A percentile compares a stretch with the other conserved stretches of the same genome.
These are phyloP conservation scores for Tetrahymena elliotti DNA, from an alignment of 73 alveolate species.

Conservation along the genomic window DNA sequence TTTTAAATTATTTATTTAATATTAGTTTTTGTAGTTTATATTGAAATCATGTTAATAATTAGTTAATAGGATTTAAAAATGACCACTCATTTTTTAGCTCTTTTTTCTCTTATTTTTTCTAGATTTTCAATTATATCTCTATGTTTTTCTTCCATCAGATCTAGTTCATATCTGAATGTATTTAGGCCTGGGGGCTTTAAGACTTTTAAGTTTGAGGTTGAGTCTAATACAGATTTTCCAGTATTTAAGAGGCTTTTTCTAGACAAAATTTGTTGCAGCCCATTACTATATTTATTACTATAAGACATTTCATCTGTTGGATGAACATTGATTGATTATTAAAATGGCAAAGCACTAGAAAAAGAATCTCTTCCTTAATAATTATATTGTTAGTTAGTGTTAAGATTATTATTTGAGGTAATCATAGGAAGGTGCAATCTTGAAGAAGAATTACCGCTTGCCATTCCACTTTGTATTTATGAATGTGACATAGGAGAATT, in stretches of 20 bases:
- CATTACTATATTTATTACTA: neutral
- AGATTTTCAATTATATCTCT: neutral
- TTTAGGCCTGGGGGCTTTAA: neutral
- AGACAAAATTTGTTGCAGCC: neutral
- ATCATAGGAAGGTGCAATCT: neutral
- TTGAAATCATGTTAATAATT: too few relatives aligned
- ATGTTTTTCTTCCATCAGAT: neutral
- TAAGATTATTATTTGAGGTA: neutral
- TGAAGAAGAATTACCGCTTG: neutral
- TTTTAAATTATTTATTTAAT: too few relatives aligned
- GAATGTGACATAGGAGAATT: neutral
- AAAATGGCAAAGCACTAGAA: neutral
- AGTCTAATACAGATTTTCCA: neutral
- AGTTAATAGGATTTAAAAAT: too few relatives aligned
- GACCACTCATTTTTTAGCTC: neutral
- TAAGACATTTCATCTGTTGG: neutral
- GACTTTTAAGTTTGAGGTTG: neutral
- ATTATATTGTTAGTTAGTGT: neutral
- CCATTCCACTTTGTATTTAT: neutral
- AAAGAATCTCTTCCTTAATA: neutral
- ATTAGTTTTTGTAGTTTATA: too few relatives aligned
- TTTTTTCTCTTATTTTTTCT: neutral
- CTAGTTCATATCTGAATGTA: neutral
- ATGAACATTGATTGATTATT: neutral
- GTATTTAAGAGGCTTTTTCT: neutral